These are phyloP conservation scores for Hygrophila difformis DNA, from an alignment of 257 asterid genomes.

Conservation along the genomic window DNA sequence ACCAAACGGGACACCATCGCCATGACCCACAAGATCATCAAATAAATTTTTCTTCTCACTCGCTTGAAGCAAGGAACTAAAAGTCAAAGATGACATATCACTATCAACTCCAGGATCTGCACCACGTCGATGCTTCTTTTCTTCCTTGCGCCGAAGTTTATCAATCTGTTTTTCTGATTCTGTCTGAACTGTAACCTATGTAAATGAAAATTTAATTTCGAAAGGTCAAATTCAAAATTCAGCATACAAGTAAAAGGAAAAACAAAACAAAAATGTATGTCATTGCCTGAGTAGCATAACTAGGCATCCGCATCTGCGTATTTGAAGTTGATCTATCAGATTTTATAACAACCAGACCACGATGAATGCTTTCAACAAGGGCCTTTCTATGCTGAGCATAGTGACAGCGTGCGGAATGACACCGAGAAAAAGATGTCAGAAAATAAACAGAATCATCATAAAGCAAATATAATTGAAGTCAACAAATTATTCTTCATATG, in stretches of 20 bases:
- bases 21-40: slow-evolving; percentile 83
- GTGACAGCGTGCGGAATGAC: not conserved
- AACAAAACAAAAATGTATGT: slow-evolving; percentile 7
- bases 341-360: slow-evolving; percentile 62
- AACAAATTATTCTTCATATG: slow-evolving; percentile 11
- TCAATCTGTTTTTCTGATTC: slow-evolving; percentile 83
- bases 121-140: slow-evolving; percentile 78
- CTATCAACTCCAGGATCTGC: slow-evolving; percentile 62
- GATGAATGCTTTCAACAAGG: slow-evolving; percentile 74
- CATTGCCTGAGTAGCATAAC: slow-evolving; percentile 93
- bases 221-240: slow-evolving; percentile 15
- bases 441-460: slow-evolving; percentile 9
- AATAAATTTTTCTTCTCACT: slow-evolving; percentile 74
- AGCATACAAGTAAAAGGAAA: not conserved
- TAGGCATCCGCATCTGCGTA: slow-evolving; percentile 63
- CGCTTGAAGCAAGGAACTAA: slow-evolving; percentile 84
- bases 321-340: slow-evolving; percentile 67
- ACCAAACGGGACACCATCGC: slow-evolving; percentile 58
- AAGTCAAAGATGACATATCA: slow-evolving; percentile 52
- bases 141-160: slow-evolving; percentile 95
- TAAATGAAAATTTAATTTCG: slow-evolving; percentile 9
- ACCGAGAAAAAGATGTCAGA: slow-evolving; percentile 1
- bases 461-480: slow-evolving; percentile 5
- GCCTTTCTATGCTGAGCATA: slow-evolving; percentile 77
- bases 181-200: slow-evolving; percentile 90